Base-by-base conservation (phyloP, 148 eudicot species). In the Polygonum aviculare region DNA sequence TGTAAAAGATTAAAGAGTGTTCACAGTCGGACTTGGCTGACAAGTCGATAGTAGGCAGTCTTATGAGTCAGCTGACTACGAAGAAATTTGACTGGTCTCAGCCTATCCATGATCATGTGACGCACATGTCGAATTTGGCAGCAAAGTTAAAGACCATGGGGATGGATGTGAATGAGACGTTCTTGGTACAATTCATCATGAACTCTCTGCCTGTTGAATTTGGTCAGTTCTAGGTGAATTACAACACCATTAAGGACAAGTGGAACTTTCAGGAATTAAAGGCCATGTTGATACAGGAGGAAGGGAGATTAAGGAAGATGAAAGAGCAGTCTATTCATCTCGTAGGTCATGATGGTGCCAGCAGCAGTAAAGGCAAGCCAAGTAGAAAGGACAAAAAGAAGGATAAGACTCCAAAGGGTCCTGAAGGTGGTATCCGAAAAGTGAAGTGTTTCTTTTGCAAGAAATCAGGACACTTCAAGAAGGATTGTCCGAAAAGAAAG, bases 181-280 rank as follows among this genome's bases (percentile, higher is more conserved):
- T 79, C 33, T 50, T 78, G 11, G 75, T 80, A 0, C 77, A 73
- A 19, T 79, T 82, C 39, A 75, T 81, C 18, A 19, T 78, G 0
- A 78, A 78, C 22, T 72, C 74, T 7, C 59, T 78, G 33, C 74
- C 77, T 47, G 22, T 33, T 18, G 7, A 78, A 45, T 78, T 70
- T 63, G 77, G 74, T 2, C 77, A 71, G 7, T 79, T 75, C 67
- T 41, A 73, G 15, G 65, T 83, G 3, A 60, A 83, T 16, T 83
- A 80, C 10, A 80, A 80, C 51, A 63, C 44, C 19, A 63, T 80
- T 12, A 80, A 77, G 21, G 82, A 82, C 4, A 80, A 79, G 11
- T 75, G 80, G 70, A 77, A 77, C 51, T 7, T 75, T 38, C 60
- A 41, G 77, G 78, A 83, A 18, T 65, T 79, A 10, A 7, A 22